Base-by-base conservation (phyloP, 2,329 filamentous ascomycete species). In the Leptographium galeiforme region DNA sequence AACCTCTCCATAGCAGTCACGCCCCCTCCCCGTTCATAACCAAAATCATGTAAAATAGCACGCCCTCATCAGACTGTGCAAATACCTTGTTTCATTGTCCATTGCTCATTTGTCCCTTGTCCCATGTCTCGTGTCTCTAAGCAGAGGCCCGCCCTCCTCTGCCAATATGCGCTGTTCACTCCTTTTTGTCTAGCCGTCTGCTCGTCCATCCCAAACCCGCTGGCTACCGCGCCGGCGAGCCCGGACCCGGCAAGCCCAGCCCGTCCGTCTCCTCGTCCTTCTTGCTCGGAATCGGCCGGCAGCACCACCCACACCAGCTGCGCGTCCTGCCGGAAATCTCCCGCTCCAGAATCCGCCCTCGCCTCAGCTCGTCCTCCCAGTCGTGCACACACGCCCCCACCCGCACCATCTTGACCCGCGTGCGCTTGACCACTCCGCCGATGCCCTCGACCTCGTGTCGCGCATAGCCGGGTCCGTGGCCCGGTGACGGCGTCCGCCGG, bases 281-380 rank as follows among this genome's bases (percentile, higher is more conserved):
- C 43, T 68, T 66, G 2, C 81, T 75, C 0, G 82, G 82, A 51
- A 94, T 79, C 4, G 89, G 82, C 56, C 89, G 75, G 66, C 76
- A 81, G 66, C 91, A 97, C 90, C 91, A 96, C 0, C 86, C 88
- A 67, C 90, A 97, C 88, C 89, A 95, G 64, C 86, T 89, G 56
- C 90, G 77, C 54, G 81, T 74, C 49, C 70, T 67, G 0, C 87
- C 87, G 14, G 72, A 72, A 52, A 83, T 76, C 67, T 97, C 91
- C 30, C 84, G 72, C 16, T 75, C 75, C 32, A 96, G 71, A 59
- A 85, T 84, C 54, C 76, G 74, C 6, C 80, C 81, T 8, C 76
- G 74, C 39, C 77, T 77, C 53, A 78, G 76, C 67, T 94, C 88
- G 63, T 91, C 88, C 58, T 87, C 85, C 70, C 84, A 89, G 65